A percentile compares a stretch with the other conserved stretches of the same genome.
These are phyloP conservation scores for Rhizopogon roseolus DNA, from an alignment of 768 basidiomycete genomes.

Conservation along the genomic window DNA sequence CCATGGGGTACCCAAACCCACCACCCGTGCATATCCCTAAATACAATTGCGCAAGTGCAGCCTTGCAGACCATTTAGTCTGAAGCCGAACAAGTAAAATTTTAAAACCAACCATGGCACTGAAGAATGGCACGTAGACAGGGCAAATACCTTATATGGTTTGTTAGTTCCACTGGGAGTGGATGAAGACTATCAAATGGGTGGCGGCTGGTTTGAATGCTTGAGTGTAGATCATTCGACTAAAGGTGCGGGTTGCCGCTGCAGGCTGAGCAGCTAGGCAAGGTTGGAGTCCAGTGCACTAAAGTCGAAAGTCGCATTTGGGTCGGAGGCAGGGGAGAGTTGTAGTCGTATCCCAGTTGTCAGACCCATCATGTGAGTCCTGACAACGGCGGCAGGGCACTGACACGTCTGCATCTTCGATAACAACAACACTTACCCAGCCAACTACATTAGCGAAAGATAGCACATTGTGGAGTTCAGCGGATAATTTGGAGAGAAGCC, in stretches of 20 bases:
- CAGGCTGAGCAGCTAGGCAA: conserved; percentile 60
- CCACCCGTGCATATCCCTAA: no score
- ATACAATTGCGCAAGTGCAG: conserved; percentile 94
- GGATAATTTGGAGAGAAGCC: conserved; percentile 35
- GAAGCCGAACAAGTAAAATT: neutral
- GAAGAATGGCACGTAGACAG: conserved; percentile 97
- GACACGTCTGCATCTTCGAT: conserved; percentile 33
- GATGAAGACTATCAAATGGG: neutral
- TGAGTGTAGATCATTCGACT: neutral
- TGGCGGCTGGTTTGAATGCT: neutral
- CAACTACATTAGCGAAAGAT: neutral
- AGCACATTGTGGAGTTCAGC: conserved; percentile 52
- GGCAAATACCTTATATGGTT: conserved; percentile 75
- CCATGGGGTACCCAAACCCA: no score
- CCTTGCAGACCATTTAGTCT: conserved; percentile 48
- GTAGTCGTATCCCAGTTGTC: neutral
- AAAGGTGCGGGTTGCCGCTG: conserved; percentile 19
- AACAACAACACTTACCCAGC: conserved; percentile 32
- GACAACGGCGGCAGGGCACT: conserved; percentile 12
- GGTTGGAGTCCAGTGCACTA: conserved; percentile 55
- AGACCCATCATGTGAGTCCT: neutral
- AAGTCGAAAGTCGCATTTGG: conserved; percentile 51
- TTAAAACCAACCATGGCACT: conserved; percentile 77
- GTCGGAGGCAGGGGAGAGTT: conserved; percentile 5
- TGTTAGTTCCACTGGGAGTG: conserved; percentile 1